Evolutionary conservation across 1,284 basidiomycete genomes (phyloP), one percentile per base, ranked within the genome.

Genomic region (Trametes hirsuta): DNA sequence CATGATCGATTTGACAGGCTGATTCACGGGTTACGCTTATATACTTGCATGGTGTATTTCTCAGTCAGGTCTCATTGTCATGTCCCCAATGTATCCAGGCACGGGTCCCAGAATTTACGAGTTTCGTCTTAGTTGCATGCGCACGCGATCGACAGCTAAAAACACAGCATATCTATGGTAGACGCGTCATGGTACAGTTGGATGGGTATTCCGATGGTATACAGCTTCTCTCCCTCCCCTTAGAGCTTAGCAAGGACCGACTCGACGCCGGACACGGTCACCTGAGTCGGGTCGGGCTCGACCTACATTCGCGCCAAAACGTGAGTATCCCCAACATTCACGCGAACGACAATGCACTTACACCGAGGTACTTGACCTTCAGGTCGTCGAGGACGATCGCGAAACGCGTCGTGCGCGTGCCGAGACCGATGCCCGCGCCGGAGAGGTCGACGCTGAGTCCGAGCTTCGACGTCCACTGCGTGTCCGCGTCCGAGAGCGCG

Each of bases 321-420:
- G 47, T 42, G 15, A 36, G 35, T 37, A 59, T 22, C 44, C n/a
- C 30, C 25, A 34, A 8, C 11, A 18, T 30, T 9, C 1, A n/a
- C 37, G 15, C 35, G 30, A 53, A 18, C 35, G 22, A 30, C 46
- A 47, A 25, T 51, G 60, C 21, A 73, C 84, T 55, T 66, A 88
- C 85, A 59, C 77, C 82, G 58, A 90, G 60, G 66, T 87, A 87
- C 60, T 82, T 84, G 65, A 91, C 79, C 69, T 87, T 84, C 57
- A 91, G 76, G 71, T 93, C 84, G 57, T 94, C 86, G 65, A 91
- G 71, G 68, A 93, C 76, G 61, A 91, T 64, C 10, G 87, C 90
- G 69, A 87, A 94, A 50, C 92, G 85, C 12, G 77, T 77, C 41
- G 90, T 90, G 52, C 92, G 86, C 53, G 78, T 69, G 46, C 91